Conservation (phyloP, 164 flowering plant species). For the Vitis rupestris region DNA sequence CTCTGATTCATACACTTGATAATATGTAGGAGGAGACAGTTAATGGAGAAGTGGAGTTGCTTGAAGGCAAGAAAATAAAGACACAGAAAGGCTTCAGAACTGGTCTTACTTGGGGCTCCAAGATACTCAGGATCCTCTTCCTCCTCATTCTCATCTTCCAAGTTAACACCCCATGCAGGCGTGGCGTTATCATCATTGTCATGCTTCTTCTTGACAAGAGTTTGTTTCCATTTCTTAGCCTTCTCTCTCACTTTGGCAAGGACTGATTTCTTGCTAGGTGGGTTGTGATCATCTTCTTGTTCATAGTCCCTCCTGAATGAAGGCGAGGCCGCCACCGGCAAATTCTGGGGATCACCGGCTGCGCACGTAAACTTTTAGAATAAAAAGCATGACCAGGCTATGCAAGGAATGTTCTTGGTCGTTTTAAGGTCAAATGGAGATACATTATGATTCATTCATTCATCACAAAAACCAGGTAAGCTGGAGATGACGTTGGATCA, state of each 20-base stretch:
- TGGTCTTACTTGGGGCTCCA: constrained; percentile 67
- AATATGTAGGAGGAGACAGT: background rate
- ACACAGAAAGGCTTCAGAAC: background rate
- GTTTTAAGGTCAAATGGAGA: no score
- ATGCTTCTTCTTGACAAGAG: constrained; percentile 55
- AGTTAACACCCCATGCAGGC: constrained; percentile 52
- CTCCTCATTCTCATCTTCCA: constrained; percentile 45
- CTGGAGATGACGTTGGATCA: background rate
- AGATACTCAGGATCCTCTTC: constrained; percentile 56
- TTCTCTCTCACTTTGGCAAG: constrained; percentile 66
- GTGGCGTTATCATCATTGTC: constrained; percentile 29
- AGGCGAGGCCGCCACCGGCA: constrained; percentile 15
- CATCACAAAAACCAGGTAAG: no score
- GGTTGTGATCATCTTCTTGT: constrained; percentile 40
- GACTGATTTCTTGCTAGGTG: constrained; percentile 62
- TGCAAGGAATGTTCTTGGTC: no score
- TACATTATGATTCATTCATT: no score
- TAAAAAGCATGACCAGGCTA: background rate
- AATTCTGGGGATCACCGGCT: constrained; percentile 16
- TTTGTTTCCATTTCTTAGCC: constrained; percentile 53
- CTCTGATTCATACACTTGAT: constrained; percentile 79
- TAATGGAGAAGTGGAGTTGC: background rate
- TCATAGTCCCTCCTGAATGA: constrained; percentile 27
- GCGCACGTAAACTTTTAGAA: background rate
- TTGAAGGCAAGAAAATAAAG: background rate